These are phyloP conservation scores for Smallanthus sonchifolius DNA, from an alignment of 129 eudicot genomes.

Conservation along the genomic window DNA sequence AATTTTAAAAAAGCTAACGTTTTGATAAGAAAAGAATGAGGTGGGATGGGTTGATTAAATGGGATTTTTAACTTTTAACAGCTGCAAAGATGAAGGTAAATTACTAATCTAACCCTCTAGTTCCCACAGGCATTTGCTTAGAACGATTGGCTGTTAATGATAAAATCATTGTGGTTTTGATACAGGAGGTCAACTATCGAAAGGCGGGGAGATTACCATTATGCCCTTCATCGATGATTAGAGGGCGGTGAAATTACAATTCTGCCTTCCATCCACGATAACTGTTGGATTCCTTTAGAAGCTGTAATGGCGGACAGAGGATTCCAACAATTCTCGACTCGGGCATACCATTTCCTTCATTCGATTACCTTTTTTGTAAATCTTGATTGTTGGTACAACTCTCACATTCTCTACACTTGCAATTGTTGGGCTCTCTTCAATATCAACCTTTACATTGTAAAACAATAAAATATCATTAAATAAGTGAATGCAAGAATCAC, in stretches of 20 bases:
- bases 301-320: conserved; percentile 83
- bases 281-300: conserved; percentile 24
- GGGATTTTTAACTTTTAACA: conserved; percentile 41
- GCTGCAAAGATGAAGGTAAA: conserved; percentile 19
- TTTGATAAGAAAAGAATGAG: conserved; percentile 29
- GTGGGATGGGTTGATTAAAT: not conserved
- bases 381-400: conserved; percentile 70
- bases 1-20: conserved; percentile 18
- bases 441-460: conserved; percentile 55
- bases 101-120: conserved; percentile 44
- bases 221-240: not conserved
- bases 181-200: conserved; percentile 8
- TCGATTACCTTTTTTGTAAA: conserved; percentile 65
- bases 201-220: not conserved
- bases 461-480: not conserved
- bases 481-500: conserved; percentile 10
- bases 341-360: conserved; percentile 83
- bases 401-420: conserved; percentile 63
- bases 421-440: conserved; percentile 60
- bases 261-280: not conserved
- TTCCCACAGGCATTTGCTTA: conserved; percentile 32
- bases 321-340: conserved; percentile 64
- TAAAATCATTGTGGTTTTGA: conserved; percentile 31
- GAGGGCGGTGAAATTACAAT: not conserved
- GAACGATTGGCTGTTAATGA: conserved; percentile 32